Base-by-base conservation (phyloP, 2,329 filamentous ascomycete species). In the Chrysoporthe puriensis region DNA sequence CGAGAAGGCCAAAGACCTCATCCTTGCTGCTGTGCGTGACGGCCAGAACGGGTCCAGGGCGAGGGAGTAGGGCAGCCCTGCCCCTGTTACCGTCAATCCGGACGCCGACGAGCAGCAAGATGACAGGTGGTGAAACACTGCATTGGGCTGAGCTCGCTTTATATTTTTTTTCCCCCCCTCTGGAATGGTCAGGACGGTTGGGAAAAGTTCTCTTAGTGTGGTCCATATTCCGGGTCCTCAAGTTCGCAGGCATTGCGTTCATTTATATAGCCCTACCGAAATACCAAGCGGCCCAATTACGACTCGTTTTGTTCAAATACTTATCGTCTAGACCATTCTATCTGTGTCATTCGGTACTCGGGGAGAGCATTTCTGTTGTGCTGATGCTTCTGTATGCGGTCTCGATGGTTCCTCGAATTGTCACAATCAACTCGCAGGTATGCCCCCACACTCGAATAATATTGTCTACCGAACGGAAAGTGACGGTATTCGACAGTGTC, bases 1-100 rank as follows among this genome's bases (percentile, higher is more conserved):
- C 48, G 93, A 97, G 79, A 86, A 91, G 78, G 96, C 96, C 62
- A 94, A 91, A 82, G 90, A 97, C 69, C 84, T 97, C 77, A 97
- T 99, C 70, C 82, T 99, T 70, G 89, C 93, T 69, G 92, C 94
- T 71, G 91, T 98, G 13, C 85, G 86, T 64, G 88, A 90, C 66
- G 90, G 88, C 36, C 71, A 78, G 54, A 78, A 73, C 73, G 77
- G 73, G 58, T 73, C 68, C 54, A 70, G 63, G 69, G 70, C 69
- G n/a, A 71, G 72, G 40, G 72, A 72, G 62, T 72, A 73, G 66
- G 50, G 52, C 61, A 57, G 18, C 48, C 34, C 60, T 67, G 21
- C 18, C 36, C 50, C 40, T 54, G 42, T 43, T 36, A 21, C 57
- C 43, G 7, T 52, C 50, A 40, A 56, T 42, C 36, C 42, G 5